phyloP scores from a whole-genome alignment of 306 rosid species.

The Pyrus betulifolia region DNA sequence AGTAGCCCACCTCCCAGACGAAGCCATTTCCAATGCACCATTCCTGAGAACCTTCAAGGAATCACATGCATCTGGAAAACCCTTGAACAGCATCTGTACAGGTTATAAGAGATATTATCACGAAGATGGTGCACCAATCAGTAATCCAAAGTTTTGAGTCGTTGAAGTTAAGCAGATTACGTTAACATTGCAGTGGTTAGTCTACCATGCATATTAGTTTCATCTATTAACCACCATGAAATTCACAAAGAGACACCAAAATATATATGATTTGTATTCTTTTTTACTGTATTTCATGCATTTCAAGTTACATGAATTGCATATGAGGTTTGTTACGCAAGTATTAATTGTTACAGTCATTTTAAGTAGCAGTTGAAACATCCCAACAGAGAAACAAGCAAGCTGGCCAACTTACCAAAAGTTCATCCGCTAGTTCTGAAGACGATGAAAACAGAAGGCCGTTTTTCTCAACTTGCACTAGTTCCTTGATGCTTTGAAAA shows the following conservation, averaged over 20 bases:
- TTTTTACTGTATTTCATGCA: background rate
- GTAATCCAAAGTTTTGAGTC: background rate
- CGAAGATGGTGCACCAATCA: background rate
- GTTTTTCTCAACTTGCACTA: constrained; percentile 70
- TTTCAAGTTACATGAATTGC: background rate
- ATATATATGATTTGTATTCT: too few species aligned
- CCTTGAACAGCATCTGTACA: constrained; percentile 74
- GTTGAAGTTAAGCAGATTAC: background rate
- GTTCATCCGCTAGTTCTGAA: constrained; percentile 92
- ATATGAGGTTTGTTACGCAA: background rate
- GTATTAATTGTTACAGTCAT: background rate
- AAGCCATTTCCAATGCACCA: constrained; percentile 62
- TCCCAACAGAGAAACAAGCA: background rate
- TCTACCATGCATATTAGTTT: background rate
- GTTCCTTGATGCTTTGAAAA: constrained; percentile 68
- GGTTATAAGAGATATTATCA: constrained; percentile 15
- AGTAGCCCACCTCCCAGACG: constrained; percentile 65
- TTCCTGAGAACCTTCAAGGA: constrained; percentile 45
- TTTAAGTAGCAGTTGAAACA: background rate
- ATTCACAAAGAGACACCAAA: background rate
- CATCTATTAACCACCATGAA: background rate
- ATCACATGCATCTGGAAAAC: constrained; percentile 72
- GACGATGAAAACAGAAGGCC: constrained; percentile 87
- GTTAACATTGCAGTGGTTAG: background rate
- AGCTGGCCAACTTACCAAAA: constrained; percentile 49